Conservation (phyloP, 768 basidiomycete species). For the Pleurotus giganteus region DNA sequence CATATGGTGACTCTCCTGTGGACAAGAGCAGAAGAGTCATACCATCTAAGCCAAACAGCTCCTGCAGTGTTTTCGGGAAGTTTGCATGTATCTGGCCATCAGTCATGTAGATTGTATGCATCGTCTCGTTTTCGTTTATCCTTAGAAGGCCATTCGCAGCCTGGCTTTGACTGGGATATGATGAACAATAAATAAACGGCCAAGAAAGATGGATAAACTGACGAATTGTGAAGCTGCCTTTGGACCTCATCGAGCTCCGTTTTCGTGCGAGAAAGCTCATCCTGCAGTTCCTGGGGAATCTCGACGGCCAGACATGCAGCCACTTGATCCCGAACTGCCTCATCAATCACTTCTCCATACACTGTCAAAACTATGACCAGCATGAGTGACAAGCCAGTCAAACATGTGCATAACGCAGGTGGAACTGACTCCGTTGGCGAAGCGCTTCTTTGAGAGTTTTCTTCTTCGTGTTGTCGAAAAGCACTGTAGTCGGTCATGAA, state of each 20-base stretch:
- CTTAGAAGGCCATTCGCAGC: conserved; percentile 50
- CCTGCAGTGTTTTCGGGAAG: conserved; percentile 52
- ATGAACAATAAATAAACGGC: not conserved
- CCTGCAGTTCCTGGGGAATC: conserved; percentile 47
- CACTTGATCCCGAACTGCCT: conserved; percentile 50
- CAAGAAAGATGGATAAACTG: conserved; percentile 19
- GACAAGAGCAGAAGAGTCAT: not conserved
- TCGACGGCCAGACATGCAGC: conserved; percentile 41
- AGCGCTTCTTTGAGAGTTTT: conserved; percentile 43
- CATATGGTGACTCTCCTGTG: not conserved
- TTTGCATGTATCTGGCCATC: conserved; percentile 44
- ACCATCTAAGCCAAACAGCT: conserved; percentile 34
- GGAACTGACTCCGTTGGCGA: conserved; percentile 38
- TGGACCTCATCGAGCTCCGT: conserved; percentile 44
- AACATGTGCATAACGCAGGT: not conserved
- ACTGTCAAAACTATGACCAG: conserved; percentile 41
- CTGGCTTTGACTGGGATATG: conserved; percentile 48
- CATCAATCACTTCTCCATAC: conserved; percentile 46
- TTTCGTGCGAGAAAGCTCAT: conserved; percentile 43
- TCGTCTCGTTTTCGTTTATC: conserved; percentile 34
- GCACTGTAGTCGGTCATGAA: conserved; percentile 27
- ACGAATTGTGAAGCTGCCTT: conserved; percentile 56
- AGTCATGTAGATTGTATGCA: conserved; percentile 47
- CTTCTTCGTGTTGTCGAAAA: conserved; percentile 45
- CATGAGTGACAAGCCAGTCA: conserved; percentile 3